Conservation (phyloP, 805 yeast species). For the Myxozyma kluyveri region DNA sequence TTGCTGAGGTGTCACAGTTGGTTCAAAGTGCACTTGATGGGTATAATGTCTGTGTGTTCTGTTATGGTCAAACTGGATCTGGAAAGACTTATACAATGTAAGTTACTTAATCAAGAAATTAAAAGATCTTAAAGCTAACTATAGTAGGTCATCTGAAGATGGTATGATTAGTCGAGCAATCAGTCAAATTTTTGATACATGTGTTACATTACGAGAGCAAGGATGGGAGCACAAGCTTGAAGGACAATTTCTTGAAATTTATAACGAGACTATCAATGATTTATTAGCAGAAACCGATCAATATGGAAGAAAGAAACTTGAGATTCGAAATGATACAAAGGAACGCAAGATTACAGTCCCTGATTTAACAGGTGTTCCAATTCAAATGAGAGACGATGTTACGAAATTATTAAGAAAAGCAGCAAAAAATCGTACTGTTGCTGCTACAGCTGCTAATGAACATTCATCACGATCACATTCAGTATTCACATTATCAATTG, state of each 20-base stretch:
- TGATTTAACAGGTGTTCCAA: slow-evolving; percentile 51
- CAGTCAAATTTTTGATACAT: slow-evolving; percentile 61
- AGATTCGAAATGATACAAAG: slow-evolving; percentile 66
- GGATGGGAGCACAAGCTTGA: slow-evolving; percentile 63
- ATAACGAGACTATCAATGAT: slow-evolving; percentile 79
- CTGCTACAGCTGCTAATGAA: slow-evolving; percentile 75
- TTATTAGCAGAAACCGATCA: slow-evolving; percentile 44
- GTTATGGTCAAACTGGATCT: slow-evolving; percentile 96
- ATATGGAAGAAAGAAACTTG: slow-evolving; percentile 46
- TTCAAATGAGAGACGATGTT: slow-evolving; percentile 53
- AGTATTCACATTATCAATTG: slow-evolving; percentile 62
- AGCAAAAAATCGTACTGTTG: slow-evolving; percentile 63
- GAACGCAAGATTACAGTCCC: slow-evolving; percentile 57
- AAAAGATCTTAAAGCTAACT: too few relatives aligned
- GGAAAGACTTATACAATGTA: slow-evolving; percentile 92
- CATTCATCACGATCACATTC: slow-evolving; percentile 91
- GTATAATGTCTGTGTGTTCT: slow-evolving; percentile 85
- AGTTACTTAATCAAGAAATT: neutral
- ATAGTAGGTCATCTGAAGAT: slow-evolving; percentile 51
- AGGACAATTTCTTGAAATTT: slow-evolving; percentile 85
- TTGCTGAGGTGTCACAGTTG: slow-evolving; percentile 80
- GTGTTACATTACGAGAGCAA: slow-evolving; percentile 46
- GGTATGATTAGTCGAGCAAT: slow-evolving; percentile 85
- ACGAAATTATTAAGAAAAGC: slow-evolving; percentile 53
- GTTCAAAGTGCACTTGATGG: slow-evolving; percentile 88